These are phyloP conservation scores for Saksenaea oblongispora DNA, from an alignment of 371 early-diverging fungal genomes.

Conservation along the genomic window DNA sequence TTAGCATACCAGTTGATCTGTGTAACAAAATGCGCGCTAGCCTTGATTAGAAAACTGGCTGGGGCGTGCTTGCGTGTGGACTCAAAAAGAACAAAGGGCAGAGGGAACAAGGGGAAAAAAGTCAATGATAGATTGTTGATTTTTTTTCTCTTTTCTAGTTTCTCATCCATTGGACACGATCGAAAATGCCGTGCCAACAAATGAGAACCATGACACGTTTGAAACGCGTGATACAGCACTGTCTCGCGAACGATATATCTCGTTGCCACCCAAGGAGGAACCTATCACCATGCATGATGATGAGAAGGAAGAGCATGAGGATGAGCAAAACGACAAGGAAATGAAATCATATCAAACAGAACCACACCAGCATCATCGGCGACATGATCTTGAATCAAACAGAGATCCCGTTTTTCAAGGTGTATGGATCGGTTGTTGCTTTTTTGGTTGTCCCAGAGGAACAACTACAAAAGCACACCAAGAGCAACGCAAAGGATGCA, in stretches of 20 bases:
- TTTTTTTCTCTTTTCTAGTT: background rate
- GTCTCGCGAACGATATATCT: background rate
- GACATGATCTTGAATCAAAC: background rate
- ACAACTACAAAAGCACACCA: background rate
- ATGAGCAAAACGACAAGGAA: background rate
- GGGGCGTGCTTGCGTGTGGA: constrained; percentile 2
- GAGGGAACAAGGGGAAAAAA: background rate
- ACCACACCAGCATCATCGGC: background rate
- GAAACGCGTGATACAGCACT: background rate
- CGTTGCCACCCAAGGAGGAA: background rate
- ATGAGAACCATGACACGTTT: background rate
- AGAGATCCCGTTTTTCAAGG: constrained; percentile 3
- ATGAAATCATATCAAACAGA: background rate
- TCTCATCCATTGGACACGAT: background rate
- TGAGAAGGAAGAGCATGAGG: background rate
- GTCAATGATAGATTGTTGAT: background rate
- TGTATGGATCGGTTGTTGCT: constrained; percentile 14
- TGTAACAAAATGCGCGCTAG: constrained; percentile 3
- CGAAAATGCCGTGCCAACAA: background rate
- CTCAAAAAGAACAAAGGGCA: background rate
- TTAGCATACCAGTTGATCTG: background rate
- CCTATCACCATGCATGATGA: background rate
- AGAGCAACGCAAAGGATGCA: background rate
- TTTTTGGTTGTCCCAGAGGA: constrained; percentile 8
- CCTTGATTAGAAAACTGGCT: constrained; percentile 5